Base-by-base conservation (phyloP, 768 basidiomycete genomes). In the Lactifluus pinguis region DNA sequence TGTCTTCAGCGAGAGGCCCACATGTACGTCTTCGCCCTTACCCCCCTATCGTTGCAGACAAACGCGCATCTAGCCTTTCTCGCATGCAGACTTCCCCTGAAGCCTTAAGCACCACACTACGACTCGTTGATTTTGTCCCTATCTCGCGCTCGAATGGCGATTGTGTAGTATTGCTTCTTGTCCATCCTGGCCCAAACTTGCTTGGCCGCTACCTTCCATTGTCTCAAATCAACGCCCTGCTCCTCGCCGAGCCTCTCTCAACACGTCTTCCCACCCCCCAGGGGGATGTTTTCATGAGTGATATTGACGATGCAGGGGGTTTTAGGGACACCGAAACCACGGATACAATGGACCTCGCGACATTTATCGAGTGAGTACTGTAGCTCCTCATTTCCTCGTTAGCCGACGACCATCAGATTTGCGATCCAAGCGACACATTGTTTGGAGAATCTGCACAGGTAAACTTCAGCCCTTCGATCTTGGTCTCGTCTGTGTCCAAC, bases 291-390 rank as follows among this genome's bases (percentile, higher is more conserved):
- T 77, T 76, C 64, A 81, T 83, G 79, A 73, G 71, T 69, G 78
- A 73, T 6, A 70, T 75, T 14, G 78, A 80, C 57, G 80, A 81
- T 54, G 69, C 73, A 3, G 76, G 77, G 52, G 59, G 75, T 49
- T 69, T 74, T 50, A 83, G 82, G 56, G 82, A 80, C 57, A 75
- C 80, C 71, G 83, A 82, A 64, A 77, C 76, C 8, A 81, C 82
- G 53, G 85, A 86, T 67, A 80, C 86, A 53, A 87, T 89, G 84
- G 87, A 89, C 69, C 73, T 89, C 17, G 86, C 86, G 14, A 81
- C 85, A 0, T 89, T 88, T 71, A 75, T 89, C 2, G 86, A 89
- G 85, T 86, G 65, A 59, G 81, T 39, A n/a, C 38, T 45, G 8
- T 58, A 30, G 19, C 13, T 69, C 21, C 14, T 42, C 14, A 25